Evolutionary conservation across 768 basidiomycete genomes (phyloP).

Genomic region (Pulveroboletus sp.): DNA sequence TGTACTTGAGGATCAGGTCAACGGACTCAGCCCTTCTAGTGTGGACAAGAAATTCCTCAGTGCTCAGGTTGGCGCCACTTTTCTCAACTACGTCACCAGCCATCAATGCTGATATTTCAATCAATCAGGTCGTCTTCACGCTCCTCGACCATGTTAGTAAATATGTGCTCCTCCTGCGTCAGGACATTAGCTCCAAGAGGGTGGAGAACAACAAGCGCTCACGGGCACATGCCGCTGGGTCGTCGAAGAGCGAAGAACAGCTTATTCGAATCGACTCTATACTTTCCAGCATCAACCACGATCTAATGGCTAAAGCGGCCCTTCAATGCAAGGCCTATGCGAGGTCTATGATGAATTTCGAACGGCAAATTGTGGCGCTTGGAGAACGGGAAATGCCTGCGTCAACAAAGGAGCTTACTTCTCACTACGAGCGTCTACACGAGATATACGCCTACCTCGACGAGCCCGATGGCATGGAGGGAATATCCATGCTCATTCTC

Average conservation of each 20-base stretch:
- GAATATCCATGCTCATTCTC: constrained; percentile 82
- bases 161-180: constrained; percentile 76
- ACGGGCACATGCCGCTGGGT: constrained; percentile 34
- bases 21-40: constrained; percentile 49
- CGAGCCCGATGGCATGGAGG: constrained; percentile 99
- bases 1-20: constrained; percentile 85
- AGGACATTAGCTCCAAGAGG: constrained; percentile 52
- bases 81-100: neutral
- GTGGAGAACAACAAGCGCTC: constrained; percentile 45
- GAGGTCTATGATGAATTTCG: constrained; percentile 91
- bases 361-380: constrained; percentile 67
- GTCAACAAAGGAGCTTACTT: constrained; percentile 40
- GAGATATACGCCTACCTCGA: constrained; percentile 95
- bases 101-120: neutral
- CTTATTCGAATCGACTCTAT: constrained; percentile 74
- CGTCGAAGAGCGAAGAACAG: constrained; percentile 47
- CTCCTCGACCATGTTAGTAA: constrained; percentile 92
- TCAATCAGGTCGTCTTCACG: constrained; percentile 82
- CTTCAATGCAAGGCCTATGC: constrained; percentile 94
- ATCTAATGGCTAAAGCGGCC: constrained; percentile 89
- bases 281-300: constrained; percentile 76
- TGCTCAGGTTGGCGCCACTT: constrained; percentile 67
- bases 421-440: constrained; percentile 82
- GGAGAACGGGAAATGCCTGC: constrained; percentile 36
- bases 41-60: constrained; percentile 83